Evolutionary conservation across 1,139 yeast species (phyloP).

Genomic region (Protomyces pachydermus): DNA sequence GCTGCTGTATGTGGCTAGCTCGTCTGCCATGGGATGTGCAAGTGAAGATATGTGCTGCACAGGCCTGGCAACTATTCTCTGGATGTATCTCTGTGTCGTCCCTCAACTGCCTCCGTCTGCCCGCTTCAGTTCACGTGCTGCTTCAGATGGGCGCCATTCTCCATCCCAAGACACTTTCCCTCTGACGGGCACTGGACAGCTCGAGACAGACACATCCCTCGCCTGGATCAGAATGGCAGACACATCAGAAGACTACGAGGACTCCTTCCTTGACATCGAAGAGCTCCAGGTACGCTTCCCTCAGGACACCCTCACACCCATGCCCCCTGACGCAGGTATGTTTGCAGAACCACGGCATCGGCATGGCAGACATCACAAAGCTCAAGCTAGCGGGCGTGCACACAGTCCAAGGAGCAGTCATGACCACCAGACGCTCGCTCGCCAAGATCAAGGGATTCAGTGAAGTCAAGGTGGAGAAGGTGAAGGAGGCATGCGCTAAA

Average conservation of each 20-base stretch:
- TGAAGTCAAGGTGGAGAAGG: slow-evolving; percentile 57
- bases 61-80: neutral
- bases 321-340: slow-evolving; percentile 1
- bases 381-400: slow-evolving; percentile 52
- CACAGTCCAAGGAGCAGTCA: slow-evolving; percentile 48
- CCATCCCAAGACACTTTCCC: too few relatives aligned
- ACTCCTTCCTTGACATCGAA: slow-evolving; percentile 44
- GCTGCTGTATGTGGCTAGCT: slow-evolving; percentile 17
- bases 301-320: neutral
- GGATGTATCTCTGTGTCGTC: too few relatives aligned
- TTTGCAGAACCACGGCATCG: slow-evolving; percentile 39
- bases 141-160: too few relatives aligned
- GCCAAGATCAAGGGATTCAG: slow-evolving; percentile 53
- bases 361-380: slow-evolving; percentile 55
- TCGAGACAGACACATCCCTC: neutral
- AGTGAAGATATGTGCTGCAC: neutral
- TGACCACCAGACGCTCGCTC: slow-evolving; percentile 41
- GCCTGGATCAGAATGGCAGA: neutral
- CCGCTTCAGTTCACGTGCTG: too few relatives aligned
- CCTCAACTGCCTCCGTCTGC: too few relatives aligned
- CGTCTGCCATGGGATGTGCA: neutral
- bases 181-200: too few relatives aligned
- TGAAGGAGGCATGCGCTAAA: slow-evolving; percentile 57
- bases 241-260: neutral
- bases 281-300: slow-evolving; percentile 48